Evolutionary conservation across 2,329 filamentous ascomycete genomes (phyloP).

Genomic region (Pseudocercospora crystallina): DNA sequence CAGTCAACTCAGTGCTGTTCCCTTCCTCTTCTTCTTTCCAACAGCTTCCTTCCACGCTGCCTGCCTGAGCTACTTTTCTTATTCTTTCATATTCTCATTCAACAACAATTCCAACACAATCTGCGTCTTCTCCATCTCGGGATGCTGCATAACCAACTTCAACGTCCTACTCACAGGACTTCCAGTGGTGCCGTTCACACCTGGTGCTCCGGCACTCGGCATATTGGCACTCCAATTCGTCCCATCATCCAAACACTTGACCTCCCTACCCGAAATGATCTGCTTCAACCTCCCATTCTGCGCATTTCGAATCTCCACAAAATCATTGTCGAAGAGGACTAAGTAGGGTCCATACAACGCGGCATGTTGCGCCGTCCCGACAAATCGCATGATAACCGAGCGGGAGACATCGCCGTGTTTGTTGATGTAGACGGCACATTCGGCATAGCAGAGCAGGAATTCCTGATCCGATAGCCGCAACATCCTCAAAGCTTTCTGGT

Average conservation of each 20-base stretch:
- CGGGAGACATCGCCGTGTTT: conserved; percentile 95
- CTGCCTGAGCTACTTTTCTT: background rate
- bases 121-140: conserved; percentile 78
- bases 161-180: conserved; percentile 63
- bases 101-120: conserved; percentile 89
- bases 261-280: conserved; percentile 88
- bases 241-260: conserved; percentile 86
- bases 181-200: conserved; percentile 32
- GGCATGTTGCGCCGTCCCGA: conserved; percentile 83
- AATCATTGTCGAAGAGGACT: conserved; percentile 90
- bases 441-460: conserved; percentile 90
- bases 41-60: background rate
- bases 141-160: conserved; percentile 95
- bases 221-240: conserved; percentile 54
- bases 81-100: conserved; percentile 67
- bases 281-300: conserved; percentile 92
- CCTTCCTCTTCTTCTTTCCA: background rate
- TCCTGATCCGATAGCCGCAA: conserved; percentile 87
- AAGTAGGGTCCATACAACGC: conserved; percentile 91
- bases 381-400: conserved; percentile 96
- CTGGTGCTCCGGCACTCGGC: conserved; percentile 15
- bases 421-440: conserved; percentile 96
- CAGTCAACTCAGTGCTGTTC: background rate
- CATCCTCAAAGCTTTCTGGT: conserved; percentile 89
- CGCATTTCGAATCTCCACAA: conserved; percentile 94